Evolutionary conservation across 306 rosid genomes (phyloP).

Genomic region (Lotus japonicus): DNA sequence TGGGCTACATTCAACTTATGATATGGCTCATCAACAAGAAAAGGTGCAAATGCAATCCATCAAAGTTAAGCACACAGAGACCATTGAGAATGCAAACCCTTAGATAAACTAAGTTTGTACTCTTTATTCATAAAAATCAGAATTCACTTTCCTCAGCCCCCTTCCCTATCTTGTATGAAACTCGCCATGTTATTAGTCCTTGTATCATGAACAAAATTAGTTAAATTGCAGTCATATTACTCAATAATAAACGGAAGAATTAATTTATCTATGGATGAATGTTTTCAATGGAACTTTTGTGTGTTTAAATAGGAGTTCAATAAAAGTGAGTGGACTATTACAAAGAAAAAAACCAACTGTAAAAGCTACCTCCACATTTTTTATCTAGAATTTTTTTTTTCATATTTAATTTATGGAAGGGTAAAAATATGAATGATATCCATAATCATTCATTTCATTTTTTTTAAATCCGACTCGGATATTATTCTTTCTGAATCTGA

Average conservation of each 20-base stretch:
- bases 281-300: too few relatives aligned
- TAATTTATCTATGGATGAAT: too few relatives aligned
- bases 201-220: background rate
- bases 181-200: background rate
- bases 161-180: background rate
- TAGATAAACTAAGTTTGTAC: conserved; percentile 2
- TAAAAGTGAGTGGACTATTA: too few relatives aligned
- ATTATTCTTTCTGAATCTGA: too few relatives aligned
- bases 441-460: too few relatives aligned
- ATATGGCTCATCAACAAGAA: conserved; percentile 55
- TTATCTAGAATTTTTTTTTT: too few relatives aligned
- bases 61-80: conserved; percentile 20
- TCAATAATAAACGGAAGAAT: background rate
- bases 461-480: too few relatives aligned
- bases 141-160: background rate
- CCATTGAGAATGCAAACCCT: conserved; percentile 31
- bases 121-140: background rate
- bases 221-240: background rate
- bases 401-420: too few relatives aligned
- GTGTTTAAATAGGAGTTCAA: too few relatives aligned
- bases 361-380: too few relatives aligned
- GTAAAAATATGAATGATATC: too few relatives aligned
- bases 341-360: too few relatives aligned
- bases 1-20: conserved; percentile 82
- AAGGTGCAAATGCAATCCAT: conserved; percentile 17